Evolutionary conservation across 192 early-diverging fungal genomes (phyloP), one percentile per base, ranked within the genome.

Genomic region (Ambispora gerdemannii): DNA sequence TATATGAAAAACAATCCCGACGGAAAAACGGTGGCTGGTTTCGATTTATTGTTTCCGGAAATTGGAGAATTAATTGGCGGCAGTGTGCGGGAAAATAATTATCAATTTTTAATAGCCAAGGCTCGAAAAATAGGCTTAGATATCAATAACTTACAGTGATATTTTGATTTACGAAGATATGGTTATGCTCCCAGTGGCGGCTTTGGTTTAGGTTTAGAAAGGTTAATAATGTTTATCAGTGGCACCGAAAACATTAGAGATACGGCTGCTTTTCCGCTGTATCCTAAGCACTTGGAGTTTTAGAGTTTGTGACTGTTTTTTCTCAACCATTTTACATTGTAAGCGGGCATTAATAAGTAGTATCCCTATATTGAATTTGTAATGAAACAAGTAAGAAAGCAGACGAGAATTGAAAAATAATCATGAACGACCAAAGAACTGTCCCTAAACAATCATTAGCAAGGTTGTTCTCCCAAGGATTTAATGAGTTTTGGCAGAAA

Each of bases 181-280:
- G 94, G 94, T 24, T 79, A 83, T 0, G 85, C 83, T 0, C 92
- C 93, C 52, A 92, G 94, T 76, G 93, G 92, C 3, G 94, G 94
- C 19, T 96, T 86, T 82, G 94, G 94, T 7, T 83, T 96, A 68
- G 94, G 94, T 1, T 90, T 96, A 71, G 94, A 96, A 72, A 77
- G 94, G 20, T 90, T 88, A 43, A 72, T 96, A 30, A 74, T 86
- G 61, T 89, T 86, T 81, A 59, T 94, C 2, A 92, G 89, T 33
- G 93, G 93, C 3, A 77, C 92, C 35, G 85, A 90, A 1, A 94
- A 87, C 74, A 85, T 95, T 34, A 75, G 88, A 1, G 94, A 96
- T 58, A 82, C 92, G 6, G 75, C 83, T 25, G 78, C 80, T 15
- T 77, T 80, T 70, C 86, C 86, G 50, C 61, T 86, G 24, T 81